Evolutionary conservation across 495 filamentous ascomycete species (phyloP), one percentile per base, ranked within the genome.

Genomic region (Neurospora tetrasperma): DNA sequence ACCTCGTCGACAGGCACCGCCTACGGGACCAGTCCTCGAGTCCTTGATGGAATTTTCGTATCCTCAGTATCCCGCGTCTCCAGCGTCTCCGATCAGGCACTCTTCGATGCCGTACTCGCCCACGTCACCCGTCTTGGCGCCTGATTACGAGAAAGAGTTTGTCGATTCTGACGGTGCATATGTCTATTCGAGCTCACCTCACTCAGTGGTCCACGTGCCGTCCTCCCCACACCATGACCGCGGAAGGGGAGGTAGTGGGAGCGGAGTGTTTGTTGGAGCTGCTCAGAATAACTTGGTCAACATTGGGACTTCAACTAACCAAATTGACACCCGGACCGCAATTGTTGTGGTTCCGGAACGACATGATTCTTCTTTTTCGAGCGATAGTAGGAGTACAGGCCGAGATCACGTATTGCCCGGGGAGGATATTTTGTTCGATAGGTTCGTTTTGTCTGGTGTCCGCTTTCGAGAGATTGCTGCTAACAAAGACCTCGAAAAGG

Each of bases 391-490:
- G 39, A 78, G 75, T 54, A 79, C 76, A 43, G 75, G 75, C n/a
- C 68, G 80, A n/a, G 79, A 80, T 54, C 79, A 81, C 42, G 79
- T 80, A 16, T n/a, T 81, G 73, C 80, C 80, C 2, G 80, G 80
- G 7, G 79, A 81, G 72, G 75, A 78, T 69, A 5, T 80, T 42
- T 39, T 81, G 40, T 81, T 75, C 73, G 80, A 81, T 38, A 79
- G 80, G 76, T 77, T 48, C 74, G 78, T 43, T 2, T 6, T 6
- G 14, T 18, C 23, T 18, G 27, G 11, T 20, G 7, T 62, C n/a
- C 5, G 5, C 18, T 18, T 4, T 54, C 2, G 20, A 23, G 18
- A 1, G 18, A 20, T 10, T 54, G 46, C 20, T 42, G 39, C 44
- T 71, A 59, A 59, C 48, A 5, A 23, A 68, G 48, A 71, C 16